Conservation (phyloP, 306 rosid genomes). For the Gynostemma pentaphyllum region DNA sequence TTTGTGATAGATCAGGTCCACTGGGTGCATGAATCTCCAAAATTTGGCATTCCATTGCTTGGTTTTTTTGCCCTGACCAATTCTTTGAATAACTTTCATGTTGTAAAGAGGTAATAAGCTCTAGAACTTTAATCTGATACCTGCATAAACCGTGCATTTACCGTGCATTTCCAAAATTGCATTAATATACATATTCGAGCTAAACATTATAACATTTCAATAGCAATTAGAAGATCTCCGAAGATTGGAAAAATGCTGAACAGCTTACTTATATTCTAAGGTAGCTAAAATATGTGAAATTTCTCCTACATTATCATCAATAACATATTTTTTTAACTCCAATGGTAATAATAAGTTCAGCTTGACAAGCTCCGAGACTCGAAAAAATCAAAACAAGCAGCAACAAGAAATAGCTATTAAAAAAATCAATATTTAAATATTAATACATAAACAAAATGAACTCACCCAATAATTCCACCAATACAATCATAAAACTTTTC, state of each 20-base stretch:
- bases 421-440: background rate
- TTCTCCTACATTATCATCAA: background rate
- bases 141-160: constrained; percentile 34
- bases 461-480: constrained; percentile 94
- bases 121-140: constrained; percentile 69
- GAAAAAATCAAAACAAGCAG: background rate
- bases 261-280: background rate
- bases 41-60: constrained; percentile 42
- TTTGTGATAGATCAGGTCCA: constrained; percentile 65
- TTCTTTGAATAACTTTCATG: constrained; percentile 32
- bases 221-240: background rate
- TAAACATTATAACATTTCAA: background rate
- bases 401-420: background rate
- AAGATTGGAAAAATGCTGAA: background rate
- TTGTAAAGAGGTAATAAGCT: constrained; percentile 45
- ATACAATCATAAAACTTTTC: constrained; percentile 82
- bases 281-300: background rate
- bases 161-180: background rate
- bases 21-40: constrained; percentile 64
- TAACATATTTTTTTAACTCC: background rate
- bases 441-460: constrained; percentile 3
- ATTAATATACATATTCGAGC: background rate
- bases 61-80: constrained; percentile 36
- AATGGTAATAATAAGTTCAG: background rate
- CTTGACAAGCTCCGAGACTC: background rate